Percentiles rank a stretch among this genome's conserved stretches.
phyloP scores from a whole-genome alignment of 768 basidiomycete genomes.

The Myochromella boudieri region DNA sequence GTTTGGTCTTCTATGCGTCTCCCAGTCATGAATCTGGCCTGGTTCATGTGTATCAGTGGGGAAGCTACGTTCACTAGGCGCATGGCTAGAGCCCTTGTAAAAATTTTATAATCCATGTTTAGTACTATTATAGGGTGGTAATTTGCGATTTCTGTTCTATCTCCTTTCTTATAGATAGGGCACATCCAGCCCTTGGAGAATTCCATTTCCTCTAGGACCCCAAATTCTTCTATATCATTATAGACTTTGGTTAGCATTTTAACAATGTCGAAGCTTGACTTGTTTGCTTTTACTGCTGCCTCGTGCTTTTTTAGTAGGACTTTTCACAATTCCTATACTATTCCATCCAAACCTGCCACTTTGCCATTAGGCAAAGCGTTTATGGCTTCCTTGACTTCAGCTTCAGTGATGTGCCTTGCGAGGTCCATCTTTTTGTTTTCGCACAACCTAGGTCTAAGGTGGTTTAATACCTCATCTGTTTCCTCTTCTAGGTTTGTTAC shows the following conservation, averaged over 20 bases:
- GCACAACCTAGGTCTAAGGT: too few relatives aligned
- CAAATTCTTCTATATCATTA: slow-evolving; percentile 6
- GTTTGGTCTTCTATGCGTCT: too few relatives aligned
- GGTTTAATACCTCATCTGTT: not conserved
- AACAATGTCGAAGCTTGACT: not conserved
- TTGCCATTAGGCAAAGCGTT: slow-evolving; percentile 14
- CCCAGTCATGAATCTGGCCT: slow-evolving; percentile 13
- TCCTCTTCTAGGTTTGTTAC: slow-evolving; percentile 3
- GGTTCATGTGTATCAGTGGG: not conserved
- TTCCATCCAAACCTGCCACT: slow-evolving; percentile 23
- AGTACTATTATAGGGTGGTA: too few relatives aligned
- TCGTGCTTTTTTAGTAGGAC: not conserved
- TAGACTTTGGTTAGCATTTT: slow-evolving; percentile 1
- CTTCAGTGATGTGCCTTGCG: not conserved
- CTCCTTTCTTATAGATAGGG: too few relatives aligned
- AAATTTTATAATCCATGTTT: slow-evolving; percentile 10
- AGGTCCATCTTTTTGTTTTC: slow-evolving; percentile 4
- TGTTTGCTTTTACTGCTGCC: not conserved
- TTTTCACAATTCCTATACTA: slow-evolving; percentile 26
- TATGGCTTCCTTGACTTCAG: slow-evolving; percentile 17
- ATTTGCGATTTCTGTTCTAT: too few relatives aligned
- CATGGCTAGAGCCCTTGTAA: not conserved
- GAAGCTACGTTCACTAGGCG: not conserved
- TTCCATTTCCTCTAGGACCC: not conserved
- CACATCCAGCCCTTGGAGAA: slow-evolving; percentile 7